Percentiles rank a stretch among this genome's conserved stretches.
These are phyloP conservation scores for Fusarium odoratissimum DNA, from an alignment of 2,329 filamentous ascomycete species.

Conservation along the genomic window DNA sequence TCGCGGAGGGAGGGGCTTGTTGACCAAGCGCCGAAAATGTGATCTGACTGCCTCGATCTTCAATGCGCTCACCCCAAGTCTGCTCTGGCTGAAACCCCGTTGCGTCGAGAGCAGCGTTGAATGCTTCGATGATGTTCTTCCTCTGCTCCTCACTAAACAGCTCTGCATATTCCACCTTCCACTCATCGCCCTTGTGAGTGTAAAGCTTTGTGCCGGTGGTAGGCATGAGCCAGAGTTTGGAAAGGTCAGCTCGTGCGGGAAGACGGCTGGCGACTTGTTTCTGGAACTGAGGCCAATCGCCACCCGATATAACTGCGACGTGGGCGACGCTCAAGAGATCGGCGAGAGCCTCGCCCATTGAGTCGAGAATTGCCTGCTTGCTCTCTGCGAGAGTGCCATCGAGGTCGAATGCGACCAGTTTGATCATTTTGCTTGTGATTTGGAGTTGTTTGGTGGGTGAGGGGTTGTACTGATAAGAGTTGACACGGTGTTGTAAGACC, in stretches of 20 bases:
- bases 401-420: conserved; percentile 22
- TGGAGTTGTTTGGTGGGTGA: background rate
- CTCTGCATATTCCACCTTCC: conserved; percentile 20
- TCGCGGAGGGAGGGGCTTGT: conserved; percentile 8
- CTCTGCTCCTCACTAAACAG: conserved; percentile 19
- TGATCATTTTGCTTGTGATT: background rate
- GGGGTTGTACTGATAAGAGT: background rate
- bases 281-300: conserved; percentile 18
- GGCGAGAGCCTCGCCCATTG: conserved; percentile 13
- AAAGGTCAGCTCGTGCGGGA: conserved; percentile 4
- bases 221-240: conserved; percentile 23
- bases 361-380: conserved; percentile 20
- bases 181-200: conserved; percentile 7
- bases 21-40: conserved; percentile 18
- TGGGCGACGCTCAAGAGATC: conserved; percentile 17
- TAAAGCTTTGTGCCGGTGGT: conserved; percentile 18
- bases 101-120: conserved; percentile 12
- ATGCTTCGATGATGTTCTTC: conserved; percentile 14
- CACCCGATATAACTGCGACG: conserved; percentile 20
- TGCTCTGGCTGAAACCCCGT: conserved; percentile 19
- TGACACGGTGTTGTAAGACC: background rate
- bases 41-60: conserved; percentile 18
- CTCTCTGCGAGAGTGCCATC: conserved; percentile 25
- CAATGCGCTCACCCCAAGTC: conserved; percentile 20
- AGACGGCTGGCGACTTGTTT: conserved; percentile 23